Base-by-base conservation (phyloP, 768 basidiomycete species). In the Boletus eberwhitei region DNA sequence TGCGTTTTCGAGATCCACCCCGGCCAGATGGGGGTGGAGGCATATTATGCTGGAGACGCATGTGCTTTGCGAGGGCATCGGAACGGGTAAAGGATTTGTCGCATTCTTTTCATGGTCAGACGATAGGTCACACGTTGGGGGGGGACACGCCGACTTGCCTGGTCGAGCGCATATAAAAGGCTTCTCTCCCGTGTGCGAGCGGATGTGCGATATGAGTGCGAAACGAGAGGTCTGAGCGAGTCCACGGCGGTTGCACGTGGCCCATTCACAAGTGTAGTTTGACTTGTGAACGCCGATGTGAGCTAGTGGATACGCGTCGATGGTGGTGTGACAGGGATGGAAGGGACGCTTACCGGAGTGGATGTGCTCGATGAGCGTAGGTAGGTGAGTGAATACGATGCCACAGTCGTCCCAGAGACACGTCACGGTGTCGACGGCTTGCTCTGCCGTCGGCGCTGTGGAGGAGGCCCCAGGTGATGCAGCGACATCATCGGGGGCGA, bases 51-150 rank as follows among this genome's bases (percentile, higher is more conserved):
- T 94, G 90, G 32, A 90, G 83, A 24, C 92, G 86, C 83, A 93
- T 87, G 70, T 97, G 94, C 66, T 96, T 96, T 21, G 86, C 86
- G 19, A 96, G 83, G 9, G 94, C 93, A 72, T 97, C 94, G 2
- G 93, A 93, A 40, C 94, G 92, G 9, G 93, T 94, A 71, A 98
- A 98, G 0, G 90, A 88, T 64, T 93, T 94, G 76, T 92, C 91
- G 67, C 95, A 98, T 74, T 94, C 94, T 95, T 19, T 19, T 1
- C 35, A 21, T 3, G 29, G 52, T 62, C 22, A 51, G 39, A 24
- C 29, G n/a, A 19, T 8, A 36, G 41, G 29, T 36, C 42, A 16
- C 45, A 31, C 29, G n/a, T 19, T 6, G 50, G 31, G 14, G 21
- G 22, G 24, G 24, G 29, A 36, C 43, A n/a, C 8, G 12, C 22